Conservation (phyloP, 2,329 filamentous ascomycete genomes). For the Claviceps arundinis region DNA sequence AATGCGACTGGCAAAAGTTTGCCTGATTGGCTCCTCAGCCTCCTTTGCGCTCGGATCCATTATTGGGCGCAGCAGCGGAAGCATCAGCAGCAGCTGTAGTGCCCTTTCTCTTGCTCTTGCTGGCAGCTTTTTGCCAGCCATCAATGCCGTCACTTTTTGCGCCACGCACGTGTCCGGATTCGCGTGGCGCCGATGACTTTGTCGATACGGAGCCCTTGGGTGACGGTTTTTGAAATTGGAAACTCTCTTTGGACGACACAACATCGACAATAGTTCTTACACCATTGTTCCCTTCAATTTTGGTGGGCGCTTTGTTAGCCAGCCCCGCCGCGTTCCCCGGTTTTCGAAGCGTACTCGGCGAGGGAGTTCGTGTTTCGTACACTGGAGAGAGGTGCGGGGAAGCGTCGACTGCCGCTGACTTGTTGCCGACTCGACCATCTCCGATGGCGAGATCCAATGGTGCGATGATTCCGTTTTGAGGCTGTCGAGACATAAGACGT, state of each 20-base stretch:
- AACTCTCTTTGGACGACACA: slow-evolving; percentile 1
- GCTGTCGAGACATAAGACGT: slow-evolving; percentile 25
- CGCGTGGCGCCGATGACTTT: slow-evolving; percentile 28
- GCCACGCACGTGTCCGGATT: slow-evolving; percentile 40
- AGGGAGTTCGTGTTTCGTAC: slow-evolving; percentile 59
- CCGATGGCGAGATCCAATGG: slow-evolving; percentile 42
- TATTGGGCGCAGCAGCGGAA: slow-evolving; percentile 35
- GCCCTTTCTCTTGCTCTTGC: slow-evolving; percentile 34
- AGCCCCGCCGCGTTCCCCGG: slow-evolving; percentile 13
- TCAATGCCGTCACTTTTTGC: slow-evolving; percentile 41
- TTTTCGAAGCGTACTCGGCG: slow-evolving; percentile 47
- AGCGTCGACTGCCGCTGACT: slow-evolving; percentile 24
- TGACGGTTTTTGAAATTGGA: slow-evolving; percentile 11
- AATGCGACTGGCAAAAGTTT: background rate
- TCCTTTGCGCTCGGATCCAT: slow-evolving; percentile 49
- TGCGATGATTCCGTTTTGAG: slow-evolving; percentile 37
- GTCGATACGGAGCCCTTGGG: slow-evolving; percentile 7
- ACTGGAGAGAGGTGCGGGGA: slow-evolving; percentile 53
- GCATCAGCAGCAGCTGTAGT: slow-evolving; percentile 33
- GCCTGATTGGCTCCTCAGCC: slow-evolving; percentile 18
- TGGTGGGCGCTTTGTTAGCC: slow-evolving; percentile 12
- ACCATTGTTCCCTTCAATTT: background rate
- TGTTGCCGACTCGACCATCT: slow-evolving; percentile 23
- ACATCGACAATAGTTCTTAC: background rate
- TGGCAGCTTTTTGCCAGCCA: slow-evolving; percentile 47